phyloP scores from a whole-genome alignment of 257 asterid genomes.

The Solanum chilense region DNA sequence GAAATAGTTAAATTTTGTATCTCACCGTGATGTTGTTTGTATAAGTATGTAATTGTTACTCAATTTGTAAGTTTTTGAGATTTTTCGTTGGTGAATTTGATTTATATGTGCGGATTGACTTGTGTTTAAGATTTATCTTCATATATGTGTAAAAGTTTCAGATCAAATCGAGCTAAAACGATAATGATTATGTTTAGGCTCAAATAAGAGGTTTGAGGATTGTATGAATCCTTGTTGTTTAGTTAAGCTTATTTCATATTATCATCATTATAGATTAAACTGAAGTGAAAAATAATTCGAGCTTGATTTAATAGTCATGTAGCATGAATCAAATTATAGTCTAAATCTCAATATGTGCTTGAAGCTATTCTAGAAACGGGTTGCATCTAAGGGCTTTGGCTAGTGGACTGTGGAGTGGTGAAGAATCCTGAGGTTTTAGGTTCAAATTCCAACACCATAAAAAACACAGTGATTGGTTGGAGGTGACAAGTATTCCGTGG shows the following conservation, averaged over 20 bases:
- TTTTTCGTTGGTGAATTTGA: not conserved
- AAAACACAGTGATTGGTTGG: not conserved
- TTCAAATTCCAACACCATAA: not conserved
- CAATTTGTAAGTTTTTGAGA: not conserved
- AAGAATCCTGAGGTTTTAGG: not conserved
- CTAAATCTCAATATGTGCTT: not conserved
- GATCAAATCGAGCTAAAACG: not conserved
- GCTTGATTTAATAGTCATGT: not conserved
- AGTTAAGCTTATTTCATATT: not conserved
- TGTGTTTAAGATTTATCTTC: not conserved
- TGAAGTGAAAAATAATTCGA: not conserved
- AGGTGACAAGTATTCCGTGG: not conserved
- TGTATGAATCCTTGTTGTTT: not conserved
- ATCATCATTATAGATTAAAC: not conserved
- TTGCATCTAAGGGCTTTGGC: not conserved
- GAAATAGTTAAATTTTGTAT: not conserved
- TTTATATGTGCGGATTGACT: not conserved
- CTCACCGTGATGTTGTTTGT: not conserved
- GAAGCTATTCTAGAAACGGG: not conserved
- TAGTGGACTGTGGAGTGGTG: too few species aligned
- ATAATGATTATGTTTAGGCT: not conserved
- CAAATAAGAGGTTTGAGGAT: not conserved
- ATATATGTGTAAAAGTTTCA: not conserved
- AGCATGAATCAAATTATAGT: not conserved
- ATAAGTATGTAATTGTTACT: not conserved